These are phyloP conservation scores for Chalciporus sphaerocephalus DNA, from an alignment of 768 basidiomycete species.

Conservation along the genomic window DNA sequence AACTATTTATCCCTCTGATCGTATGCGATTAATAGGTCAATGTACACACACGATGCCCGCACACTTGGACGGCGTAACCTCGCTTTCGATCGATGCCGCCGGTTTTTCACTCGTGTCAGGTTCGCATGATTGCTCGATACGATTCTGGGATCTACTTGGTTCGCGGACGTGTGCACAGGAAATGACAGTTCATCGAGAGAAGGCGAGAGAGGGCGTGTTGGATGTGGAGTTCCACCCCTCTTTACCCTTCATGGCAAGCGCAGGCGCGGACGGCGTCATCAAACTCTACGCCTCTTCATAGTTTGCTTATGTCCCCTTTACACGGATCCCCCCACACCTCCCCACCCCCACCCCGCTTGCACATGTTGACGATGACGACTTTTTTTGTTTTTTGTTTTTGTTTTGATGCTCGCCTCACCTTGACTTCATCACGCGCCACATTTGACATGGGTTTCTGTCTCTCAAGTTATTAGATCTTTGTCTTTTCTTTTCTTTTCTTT, in stretches of 20 bases:
- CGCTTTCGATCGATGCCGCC: constrained; percentile 81
- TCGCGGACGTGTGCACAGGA: constrained; percentile 84
- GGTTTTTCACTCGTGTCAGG: constrained; percentile 86
- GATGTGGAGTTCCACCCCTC: constrained; percentile 82
- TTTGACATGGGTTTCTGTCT: constrained; percentile 4
- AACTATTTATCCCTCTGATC: constrained; percentile 3
- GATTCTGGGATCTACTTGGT: constrained; percentile 90
- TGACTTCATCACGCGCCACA: constrained; percentile 10
- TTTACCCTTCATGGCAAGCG: constrained; percentile 84
- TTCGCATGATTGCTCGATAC: constrained; percentile 89
- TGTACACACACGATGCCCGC: constrained; percentile 88
- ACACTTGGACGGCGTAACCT: constrained; percentile 89
- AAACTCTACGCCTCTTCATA: constrained; percentile 87
- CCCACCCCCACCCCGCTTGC: no score
- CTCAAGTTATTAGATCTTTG: background rate
- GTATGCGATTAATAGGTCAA: constrained; percentile 47
- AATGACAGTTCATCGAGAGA: constrained; percentile 82
- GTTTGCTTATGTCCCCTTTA: no score
- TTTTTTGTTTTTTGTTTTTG: background rate
- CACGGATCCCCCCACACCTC: no score
- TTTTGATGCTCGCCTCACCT: constrained; percentile 9
- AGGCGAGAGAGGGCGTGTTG: constrained; percentile 86
- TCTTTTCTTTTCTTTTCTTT: background rate
- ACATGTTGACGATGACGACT: background rate
- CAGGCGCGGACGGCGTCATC: constrained; percentile 93